Percentiles rank a stretch among this genome's conserved stretches.
These are phyloP conservation scores for Metschnikowia bowlesiae DNA, from an alignment of 805 yeast genomes.

Conservation along the genomic window DNA sequence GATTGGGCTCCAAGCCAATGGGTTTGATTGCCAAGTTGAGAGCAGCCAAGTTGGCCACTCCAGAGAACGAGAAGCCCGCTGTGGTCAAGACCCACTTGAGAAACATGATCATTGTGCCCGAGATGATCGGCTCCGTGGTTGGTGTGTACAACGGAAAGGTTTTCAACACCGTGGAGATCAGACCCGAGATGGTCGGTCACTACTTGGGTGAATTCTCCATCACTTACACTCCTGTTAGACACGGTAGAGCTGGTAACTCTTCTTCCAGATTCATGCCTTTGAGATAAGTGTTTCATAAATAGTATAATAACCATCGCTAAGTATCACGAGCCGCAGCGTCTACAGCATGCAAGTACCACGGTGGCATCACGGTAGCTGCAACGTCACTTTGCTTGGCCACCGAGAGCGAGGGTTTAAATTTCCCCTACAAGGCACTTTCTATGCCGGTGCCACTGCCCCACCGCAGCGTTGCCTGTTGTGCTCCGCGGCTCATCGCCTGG, in stretches of 20 bases:
- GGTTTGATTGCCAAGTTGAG: slow-evolving; percentile 96
- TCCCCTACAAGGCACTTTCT: no score
- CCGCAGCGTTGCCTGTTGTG: no score
- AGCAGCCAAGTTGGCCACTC: slow-evolving; percentile 90
- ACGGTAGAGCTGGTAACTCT: slow-evolving; percentile 95
- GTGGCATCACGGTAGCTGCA: not conserved
- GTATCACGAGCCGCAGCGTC: slow-evolving; percentile 2
- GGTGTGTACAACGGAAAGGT: slow-evolving; percentile 99
- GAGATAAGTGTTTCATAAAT: slow-evolving; percentile 30
- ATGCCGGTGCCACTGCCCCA: no score
- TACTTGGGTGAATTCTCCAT: slow-evolving; percentile 99
- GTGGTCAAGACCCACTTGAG: slow-evolving; percentile 98
- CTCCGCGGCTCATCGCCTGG: no score
- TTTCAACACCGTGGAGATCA: slow-evolving; percentile 98
- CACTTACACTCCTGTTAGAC: slow-evolving; percentile 99
- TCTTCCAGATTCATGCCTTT: slow-evolving; percentile 74
- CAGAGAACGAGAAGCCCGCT: slow-evolving; percentile 94
- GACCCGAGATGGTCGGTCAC: slow-evolving; percentile 99
- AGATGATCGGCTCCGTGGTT: slow-evolving; percentile 98
- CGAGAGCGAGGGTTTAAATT: no score
- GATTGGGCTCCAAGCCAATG: slow-evolving; percentile 91
- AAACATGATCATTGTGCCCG: slow-evolving; percentile 98
- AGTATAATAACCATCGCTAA: slow-evolving; percentile 16
- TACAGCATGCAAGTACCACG: not conserved
- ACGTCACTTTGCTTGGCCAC: no score